Evolutionary conservation across 345 rosid species (phyloP).

Genomic region (Excoecaria cochinchinensis): DNA sequence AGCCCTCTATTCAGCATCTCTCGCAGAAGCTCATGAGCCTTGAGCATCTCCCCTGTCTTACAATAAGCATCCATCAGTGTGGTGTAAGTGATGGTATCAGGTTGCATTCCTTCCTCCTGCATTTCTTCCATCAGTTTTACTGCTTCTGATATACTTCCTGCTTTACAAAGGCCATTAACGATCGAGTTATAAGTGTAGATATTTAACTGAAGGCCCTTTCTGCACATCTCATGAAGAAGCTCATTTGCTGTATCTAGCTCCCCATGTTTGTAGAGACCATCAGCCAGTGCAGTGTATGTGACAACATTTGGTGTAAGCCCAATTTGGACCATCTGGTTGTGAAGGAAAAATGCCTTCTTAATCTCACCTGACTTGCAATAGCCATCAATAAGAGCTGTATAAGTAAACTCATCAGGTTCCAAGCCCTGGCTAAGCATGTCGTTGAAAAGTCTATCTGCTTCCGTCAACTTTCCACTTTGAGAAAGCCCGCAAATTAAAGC

Average conservation of each 20-base stretch:
- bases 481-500: constrained; percentile 71
- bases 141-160: constrained; percentile 65
- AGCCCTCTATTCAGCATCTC: constrained; percentile 78
- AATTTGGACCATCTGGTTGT: constrained; percentile 72
- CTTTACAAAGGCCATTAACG: constrained; percentile 81
- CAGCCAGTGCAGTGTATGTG: constrained; percentile 78
- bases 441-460: constrained; percentile 60
- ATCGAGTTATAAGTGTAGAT: constrained; percentile 68
- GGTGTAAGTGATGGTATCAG: constrained; percentile 72
- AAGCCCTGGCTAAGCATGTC: constrained; percentile 61
- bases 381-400: constrained; percentile 81
- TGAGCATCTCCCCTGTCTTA: constrained; percentile 65
- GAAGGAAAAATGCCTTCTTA: constrained; percentile 69
- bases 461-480: constrained; percentile 56
- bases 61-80: constrained; percentile 83
- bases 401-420: constrained; percentile 72
- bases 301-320: constrained; percentile 74
- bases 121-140: constrained; percentile 70
- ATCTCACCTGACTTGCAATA: constrained; percentile 72
- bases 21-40: constrained; percentile 61
- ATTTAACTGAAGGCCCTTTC: constrained; percentile 74
- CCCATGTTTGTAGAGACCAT: constrained; percentile 83
- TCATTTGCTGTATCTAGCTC: constrained; percentile 83
- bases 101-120: constrained; percentile 53
- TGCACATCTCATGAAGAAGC: constrained; percentile 80